Conservation (phyloP, 768 basidiomycete species). For the Leccinum imitatum region DNA sequence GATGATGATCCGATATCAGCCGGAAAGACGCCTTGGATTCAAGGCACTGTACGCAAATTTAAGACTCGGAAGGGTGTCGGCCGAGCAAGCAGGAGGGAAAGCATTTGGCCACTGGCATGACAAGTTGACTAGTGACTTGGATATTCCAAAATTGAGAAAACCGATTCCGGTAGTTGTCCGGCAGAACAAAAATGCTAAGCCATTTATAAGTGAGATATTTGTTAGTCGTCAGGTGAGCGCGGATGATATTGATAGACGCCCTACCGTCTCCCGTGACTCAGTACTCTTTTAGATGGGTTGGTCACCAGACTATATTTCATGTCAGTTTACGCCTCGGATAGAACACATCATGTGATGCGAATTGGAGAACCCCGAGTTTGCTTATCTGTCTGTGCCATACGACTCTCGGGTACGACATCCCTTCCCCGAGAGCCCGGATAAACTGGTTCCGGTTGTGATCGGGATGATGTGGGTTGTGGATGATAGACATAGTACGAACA, state of each 20-base stretch:
- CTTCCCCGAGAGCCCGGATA: background rate
- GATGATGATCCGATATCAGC: background rate
- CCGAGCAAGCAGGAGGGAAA: background rate
- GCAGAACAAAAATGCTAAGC: background rate
- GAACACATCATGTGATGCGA: background rate
- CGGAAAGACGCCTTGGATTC: background rate
- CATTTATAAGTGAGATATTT: background rate
- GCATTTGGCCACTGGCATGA: background rate
- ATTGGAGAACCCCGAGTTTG: background rate
- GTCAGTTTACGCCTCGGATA: background rate
- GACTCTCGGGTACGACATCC: background rate
- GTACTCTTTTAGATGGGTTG: background rate
- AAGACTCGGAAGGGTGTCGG: background rate
- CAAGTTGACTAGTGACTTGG: background rate
- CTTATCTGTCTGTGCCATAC: background rate
- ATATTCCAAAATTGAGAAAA: background rate
- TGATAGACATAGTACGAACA: too few species aligned
- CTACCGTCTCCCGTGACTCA: background rate
- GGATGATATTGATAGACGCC: too few species aligned
- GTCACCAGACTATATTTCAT: background rate
- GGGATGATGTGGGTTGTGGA: too few species aligned
- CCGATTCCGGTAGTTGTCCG: background rate
- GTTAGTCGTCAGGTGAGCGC: background rate
- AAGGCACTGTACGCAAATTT: background rate
- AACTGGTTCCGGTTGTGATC: too few species aligned